Evolutionary conservation across 768 basidiomycete species (phyloP).

Genomic region (Lentinula aciculospora): DNA sequence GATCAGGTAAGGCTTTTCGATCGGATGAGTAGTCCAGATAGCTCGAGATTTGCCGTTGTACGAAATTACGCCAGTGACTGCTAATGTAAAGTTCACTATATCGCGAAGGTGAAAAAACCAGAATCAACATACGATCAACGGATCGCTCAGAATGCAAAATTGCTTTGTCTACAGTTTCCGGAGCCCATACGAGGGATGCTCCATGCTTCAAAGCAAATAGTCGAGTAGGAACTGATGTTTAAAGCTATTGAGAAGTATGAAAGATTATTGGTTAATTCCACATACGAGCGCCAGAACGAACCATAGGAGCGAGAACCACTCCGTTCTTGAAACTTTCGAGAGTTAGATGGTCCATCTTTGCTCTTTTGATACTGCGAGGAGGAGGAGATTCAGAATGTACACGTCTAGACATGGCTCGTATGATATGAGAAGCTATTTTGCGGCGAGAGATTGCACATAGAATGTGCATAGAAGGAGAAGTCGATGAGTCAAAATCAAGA

Average conservation of each 20-base stretch:
- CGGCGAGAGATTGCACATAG: neutral
- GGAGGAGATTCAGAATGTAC: conserved; percentile 42
- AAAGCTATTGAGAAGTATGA: conserved; percentile 9
- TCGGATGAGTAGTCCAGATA: conserved; percentile 88
- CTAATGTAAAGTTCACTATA: conserved; percentile 32
- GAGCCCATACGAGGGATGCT: conserved; percentile 92
- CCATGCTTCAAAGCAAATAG: conserved; percentile 88
- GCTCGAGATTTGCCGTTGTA: conserved; percentile 81
- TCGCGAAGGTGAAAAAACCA: neutral
- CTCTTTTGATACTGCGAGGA: conserved; percentile 47
- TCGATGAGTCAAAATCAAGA: neutral
- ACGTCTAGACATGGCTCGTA: conserved; percentile 44
- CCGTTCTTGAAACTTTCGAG: conserved; percentile 81
- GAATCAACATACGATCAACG: conserved; percentile 70
- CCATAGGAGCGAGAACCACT: conserved; percentile 97
- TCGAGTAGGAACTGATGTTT: conserved; percentile 69
- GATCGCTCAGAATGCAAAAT: conserved; percentile 79
- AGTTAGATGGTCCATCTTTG: conserved; percentile 53
- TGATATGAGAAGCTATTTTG: neutral
- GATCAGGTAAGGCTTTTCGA: conserved; percentile 92
- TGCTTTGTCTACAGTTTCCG: conserved; percentile 95
- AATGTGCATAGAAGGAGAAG: neutral
- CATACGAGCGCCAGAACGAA: conserved; percentile 85
- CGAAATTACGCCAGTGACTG: conserved; percentile 78
- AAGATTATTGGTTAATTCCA: conserved; percentile 11